Percentiles rank a stretch among this genome's conserved stretches.
phyloP scores from a whole-genome alignment of 805 yeast genomes.

The Barnettozyma wickerhamii region DNA sequence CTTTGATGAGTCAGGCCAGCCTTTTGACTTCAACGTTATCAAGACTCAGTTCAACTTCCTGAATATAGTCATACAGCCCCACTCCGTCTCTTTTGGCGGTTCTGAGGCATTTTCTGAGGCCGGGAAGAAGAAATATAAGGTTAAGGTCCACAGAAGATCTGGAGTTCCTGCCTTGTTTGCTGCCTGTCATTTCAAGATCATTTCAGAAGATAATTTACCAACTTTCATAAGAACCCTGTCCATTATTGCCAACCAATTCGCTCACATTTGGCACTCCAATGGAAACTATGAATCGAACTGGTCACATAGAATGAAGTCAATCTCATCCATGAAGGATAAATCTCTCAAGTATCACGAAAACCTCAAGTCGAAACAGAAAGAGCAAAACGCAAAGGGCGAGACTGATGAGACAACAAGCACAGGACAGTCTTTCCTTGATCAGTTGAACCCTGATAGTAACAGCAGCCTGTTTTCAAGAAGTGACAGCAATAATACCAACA shows the following conservation, averaged over 20 bases:
- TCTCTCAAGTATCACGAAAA: constrained; percentile 15
- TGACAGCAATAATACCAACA: not conserved
- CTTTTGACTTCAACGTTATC: constrained; percentile 66
- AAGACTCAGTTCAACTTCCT: constrained; percentile 80
- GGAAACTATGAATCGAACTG: constrained; percentile 59
- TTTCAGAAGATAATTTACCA: constrained; percentile 57
- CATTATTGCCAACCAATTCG: constrained; percentile 63
- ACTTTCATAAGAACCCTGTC: constrained; percentile 63
- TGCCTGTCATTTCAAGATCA: constrained; percentile 68
- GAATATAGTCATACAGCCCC: constrained; percentile 74
- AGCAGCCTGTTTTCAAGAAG: not conserved
- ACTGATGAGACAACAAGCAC: constrained; percentile 12
- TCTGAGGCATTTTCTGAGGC: no score
- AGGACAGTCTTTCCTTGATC: constrained; percentile 24
- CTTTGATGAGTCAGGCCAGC: constrained; percentile 68
- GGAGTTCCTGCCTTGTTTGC: constrained; percentile 79
- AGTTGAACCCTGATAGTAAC: constrained; percentile 10
- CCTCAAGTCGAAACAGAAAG: constrained; percentile 9
- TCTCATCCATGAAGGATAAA: constrained; percentile 34
- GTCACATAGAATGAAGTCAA: constrained; percentile 61
- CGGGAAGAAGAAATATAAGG: constrained; percentile 53
- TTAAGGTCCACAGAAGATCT: constrained; percentile 56
- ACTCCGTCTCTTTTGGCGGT: constrained; percentile 27
- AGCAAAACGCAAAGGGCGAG: constrained; percentile 5
- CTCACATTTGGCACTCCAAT: constrained; percentile 66